Conservation (phyloP, 2,329 filamentous ascomycete genomes). For the Sclerotinia trifoliorum region DNA sequence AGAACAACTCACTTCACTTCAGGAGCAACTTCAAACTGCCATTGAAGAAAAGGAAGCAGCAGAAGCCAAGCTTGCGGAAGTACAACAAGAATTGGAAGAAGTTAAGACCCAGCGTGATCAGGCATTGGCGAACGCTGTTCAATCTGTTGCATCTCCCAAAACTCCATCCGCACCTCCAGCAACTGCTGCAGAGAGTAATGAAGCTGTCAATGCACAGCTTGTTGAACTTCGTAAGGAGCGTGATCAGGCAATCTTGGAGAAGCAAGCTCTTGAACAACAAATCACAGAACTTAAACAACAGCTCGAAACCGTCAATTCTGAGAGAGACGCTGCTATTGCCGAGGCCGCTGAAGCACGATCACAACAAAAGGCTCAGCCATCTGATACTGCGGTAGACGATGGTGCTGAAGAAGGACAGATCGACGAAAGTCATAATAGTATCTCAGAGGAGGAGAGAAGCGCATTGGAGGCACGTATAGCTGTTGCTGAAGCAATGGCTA, state of each 20-base stretch:
- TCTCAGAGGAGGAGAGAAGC: constrained; percentile 59
- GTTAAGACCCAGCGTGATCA: constrained; percentile 48
- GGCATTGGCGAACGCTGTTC: constrained; percentile 38
- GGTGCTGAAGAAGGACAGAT: constrained; percentile 56
- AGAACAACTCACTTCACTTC: constrained; percentile 42
- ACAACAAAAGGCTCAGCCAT: constrained; percentile 37
- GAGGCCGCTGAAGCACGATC: constrained; percentile 49
- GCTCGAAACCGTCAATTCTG: constrained; percentile 59
- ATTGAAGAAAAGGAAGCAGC: constrained; percentile 41
- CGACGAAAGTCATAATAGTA: constrained; percentile 42
- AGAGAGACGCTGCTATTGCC: constrained; percentile 53
- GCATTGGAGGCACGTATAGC: constrained; percentile 62
- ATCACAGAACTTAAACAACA: constrained; percentile 55
- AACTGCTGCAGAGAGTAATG: constrained; percentile 52
- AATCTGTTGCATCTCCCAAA: constrained; percentile 31
- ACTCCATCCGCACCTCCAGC: constrained; percentile 44
- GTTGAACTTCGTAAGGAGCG: constrained; percentile 58
- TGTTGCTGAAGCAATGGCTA: constrained; percentile 58
- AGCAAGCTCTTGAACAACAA: constrained; percentile 64
- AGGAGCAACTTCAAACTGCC: constrained; percentile 50
- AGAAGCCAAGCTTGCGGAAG: constrained; percentile 40
- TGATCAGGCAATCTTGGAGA: constrained; percentile 64
- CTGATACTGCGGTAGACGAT: constrained; percentile 45
- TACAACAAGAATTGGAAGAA: constrained; percentile 45
- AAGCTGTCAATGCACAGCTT: constrained; percentile 52